phyloP scores from a whole-genome alignment of 2,329 filamentous ascomycete genomes.

The Paecilomyces formosus region DNA sequence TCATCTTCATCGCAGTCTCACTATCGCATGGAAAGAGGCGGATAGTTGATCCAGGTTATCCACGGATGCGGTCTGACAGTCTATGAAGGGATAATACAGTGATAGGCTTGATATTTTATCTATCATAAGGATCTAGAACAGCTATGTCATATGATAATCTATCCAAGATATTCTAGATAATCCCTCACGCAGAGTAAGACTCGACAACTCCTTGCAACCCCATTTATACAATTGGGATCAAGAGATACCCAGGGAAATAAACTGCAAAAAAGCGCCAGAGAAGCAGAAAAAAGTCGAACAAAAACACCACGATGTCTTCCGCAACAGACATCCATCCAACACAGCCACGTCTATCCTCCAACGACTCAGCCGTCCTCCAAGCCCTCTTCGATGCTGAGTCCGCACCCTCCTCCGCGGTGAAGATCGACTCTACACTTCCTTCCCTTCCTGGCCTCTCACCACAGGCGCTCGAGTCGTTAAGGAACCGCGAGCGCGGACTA shows the following conservation, averaged over 20 bases:
- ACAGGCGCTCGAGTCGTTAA: conserved; percentile 28
- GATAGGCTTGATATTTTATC: not conserved
- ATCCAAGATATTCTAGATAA: too few relatives aligned
- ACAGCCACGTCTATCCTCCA: conserved; percentile 28
- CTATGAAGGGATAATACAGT: not conserved
- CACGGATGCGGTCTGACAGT: not conserved
- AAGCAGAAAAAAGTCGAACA: not conserved
- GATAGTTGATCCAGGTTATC: not conserved
- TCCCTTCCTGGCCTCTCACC: conserved; percentile 32
- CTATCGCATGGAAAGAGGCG: not conserved
- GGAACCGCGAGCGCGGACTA: conserved; percentile 32
- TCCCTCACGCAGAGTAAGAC: too few relatives aligned
- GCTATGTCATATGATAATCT: not conserved
- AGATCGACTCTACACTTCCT: conserved; percentile 32
- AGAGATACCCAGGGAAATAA: too few relatives aligned
- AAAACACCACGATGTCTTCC: conserved; percentile 4
- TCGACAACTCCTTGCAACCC: not conserved
- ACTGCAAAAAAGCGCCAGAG: too few relatives aligned
- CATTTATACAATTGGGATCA: not conserved
- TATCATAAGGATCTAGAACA: too few relatives aligned
- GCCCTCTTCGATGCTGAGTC: conserved; percentile 41
- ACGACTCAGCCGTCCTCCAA: conserved; percentile 39
- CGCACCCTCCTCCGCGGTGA: conserved; percentile 28
- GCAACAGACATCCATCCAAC: conserved; percentile 10
- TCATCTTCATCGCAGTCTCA: not conserved